Conservation (phyloP, 768 basidiomycete genomes). For the Hygrophorus pudorinus region DNA sequence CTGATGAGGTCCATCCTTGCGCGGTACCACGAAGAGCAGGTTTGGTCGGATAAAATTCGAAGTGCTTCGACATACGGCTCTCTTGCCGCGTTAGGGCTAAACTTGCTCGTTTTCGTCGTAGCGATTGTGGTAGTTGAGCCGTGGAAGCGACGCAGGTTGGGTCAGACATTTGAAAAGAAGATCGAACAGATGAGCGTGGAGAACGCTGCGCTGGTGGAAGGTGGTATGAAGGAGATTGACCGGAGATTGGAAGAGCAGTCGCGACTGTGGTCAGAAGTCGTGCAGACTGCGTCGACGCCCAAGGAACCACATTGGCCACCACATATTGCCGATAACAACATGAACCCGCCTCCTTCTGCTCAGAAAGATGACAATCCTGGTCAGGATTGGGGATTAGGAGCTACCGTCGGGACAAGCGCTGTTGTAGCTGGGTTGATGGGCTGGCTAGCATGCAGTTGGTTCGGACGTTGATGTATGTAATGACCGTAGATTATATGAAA, state of each 20-base stretch:
- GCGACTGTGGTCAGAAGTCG: slow-evolving; percentile 12
- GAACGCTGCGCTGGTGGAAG: slow-evolving; percentile 39
- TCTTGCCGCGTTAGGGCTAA: slow-evolving; percentile 75
- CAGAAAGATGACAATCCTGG: background rate
- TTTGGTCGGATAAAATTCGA: slow-evolving; percentile 98
- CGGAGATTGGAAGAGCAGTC: slow-evolving; percentile 40
- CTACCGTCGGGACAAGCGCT: slow-evolving; percentile 2
- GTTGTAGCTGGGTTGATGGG: slow-evolving; percentile 3
- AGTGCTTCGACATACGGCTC: slow-evolving; percentile 92
- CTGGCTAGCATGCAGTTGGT: slow-evolving; percentile 6
- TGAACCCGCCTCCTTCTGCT: background rate
- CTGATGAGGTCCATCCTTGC: slow-evolving; percentile 83
- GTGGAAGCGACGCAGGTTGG: slow-evolving; percentile 84
- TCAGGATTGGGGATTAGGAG: background rate
- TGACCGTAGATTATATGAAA: too few relatives aligned
- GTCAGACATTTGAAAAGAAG: slow-evolving; percentile 83
- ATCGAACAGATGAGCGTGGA: slow-evolving; percentile 55
- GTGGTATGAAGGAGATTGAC: slow-evolving; percentile 37
- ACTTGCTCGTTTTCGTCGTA: slow-evolving; percentile 81
- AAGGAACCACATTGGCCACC: too few relatives aligned
- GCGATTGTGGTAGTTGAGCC: slow-evolving; percentile 92
- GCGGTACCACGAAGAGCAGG: slow-evolving; percentile 96
- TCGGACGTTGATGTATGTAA: background rate
- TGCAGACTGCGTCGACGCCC: background rate
- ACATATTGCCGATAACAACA: background rate